These are phyloP conservation scores for Penicillium expansum DNA, from an alignment of 2,329 filamentous ascomycete species.

Conservation along the genomic window DNA sequence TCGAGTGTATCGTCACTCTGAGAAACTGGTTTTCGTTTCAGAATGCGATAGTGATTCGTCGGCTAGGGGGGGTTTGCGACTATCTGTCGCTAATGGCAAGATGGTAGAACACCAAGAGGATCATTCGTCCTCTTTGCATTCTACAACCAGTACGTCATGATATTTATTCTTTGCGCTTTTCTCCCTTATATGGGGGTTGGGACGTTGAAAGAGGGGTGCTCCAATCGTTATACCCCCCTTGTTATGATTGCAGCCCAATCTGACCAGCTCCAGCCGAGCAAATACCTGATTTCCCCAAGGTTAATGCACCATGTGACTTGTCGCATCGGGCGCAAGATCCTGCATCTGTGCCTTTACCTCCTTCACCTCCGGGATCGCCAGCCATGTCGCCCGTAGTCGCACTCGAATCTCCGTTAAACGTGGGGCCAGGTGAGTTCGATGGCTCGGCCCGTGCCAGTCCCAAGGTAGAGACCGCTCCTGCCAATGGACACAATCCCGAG, in stretches of 20 bases:
- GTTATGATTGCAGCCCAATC: conserved; percentile 20
- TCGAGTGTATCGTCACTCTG: conserved; percentile 19
- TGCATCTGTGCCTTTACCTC: conserved; percentile 25
- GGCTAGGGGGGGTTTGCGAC: conserved; percentile 39
- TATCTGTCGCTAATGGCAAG: conserved; percentile 37
- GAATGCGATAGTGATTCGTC: conserved; percentile 41
- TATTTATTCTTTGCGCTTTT: conserved; percentile 8
- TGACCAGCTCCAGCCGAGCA: conserved; percentile 30
- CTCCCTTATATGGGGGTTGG: conserved; percentile 7
- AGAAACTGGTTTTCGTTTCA: conserved; percentile 21
- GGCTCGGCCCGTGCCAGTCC: conserved; percentile 31
- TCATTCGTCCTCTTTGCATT: conserved; percentile 34
- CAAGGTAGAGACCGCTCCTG: conserved; percentile 23
- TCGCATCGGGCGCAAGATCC: conserved; percentile 28
- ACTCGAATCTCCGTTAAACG: conserved; percentile 11
- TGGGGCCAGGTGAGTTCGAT: conserved; percentile 37
- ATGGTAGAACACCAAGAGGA: conserved; percentile 41
- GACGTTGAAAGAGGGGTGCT: background rate
- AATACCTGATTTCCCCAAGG: conserved; percentile 29
- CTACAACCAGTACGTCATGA: conserved; percentile 37
- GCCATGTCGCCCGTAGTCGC: conserved; percentile 7
- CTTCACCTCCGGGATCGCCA: conserved; percentile 14
- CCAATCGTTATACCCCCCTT: conserved; percentile 8
- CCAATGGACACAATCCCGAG: conserved; percentile 18
- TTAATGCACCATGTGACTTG: conserved; percentile 35